Evolutionary conservation across 2,329 filamentous ascomycete species (phyloP).

Genomic region (Dichotomopilus funicola): DNA sequence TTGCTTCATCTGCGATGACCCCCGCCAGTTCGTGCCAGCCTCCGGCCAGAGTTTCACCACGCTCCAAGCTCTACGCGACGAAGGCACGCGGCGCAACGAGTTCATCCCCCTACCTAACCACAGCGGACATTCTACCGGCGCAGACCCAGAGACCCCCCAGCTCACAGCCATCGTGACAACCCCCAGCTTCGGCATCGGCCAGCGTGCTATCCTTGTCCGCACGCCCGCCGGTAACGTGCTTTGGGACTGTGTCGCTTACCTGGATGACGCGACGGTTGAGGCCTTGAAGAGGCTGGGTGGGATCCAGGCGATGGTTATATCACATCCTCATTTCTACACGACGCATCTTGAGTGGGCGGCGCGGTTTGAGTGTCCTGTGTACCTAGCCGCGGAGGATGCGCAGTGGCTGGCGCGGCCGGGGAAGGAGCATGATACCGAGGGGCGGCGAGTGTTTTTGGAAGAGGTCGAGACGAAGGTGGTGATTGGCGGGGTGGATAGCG

Average conservation of each 20-base stretch:
- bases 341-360: slow-evolving; percentile 69
- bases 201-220: slow-evolving; percentile 63
- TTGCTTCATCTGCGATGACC: slow-evolving; percentile 68
- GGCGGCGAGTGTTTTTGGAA: slow-evolving; percentile 41
- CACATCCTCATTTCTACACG: slow-evolving; percentile 77
- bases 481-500: slow-evolving; percentile 33
- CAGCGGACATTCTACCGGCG: too few relatives aligned
- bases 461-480: slow-evolving; percentile 35
- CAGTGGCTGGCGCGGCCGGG: slow-evolving; percentile 52
- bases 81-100: slow-evolving; percentile 43
- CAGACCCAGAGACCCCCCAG: too few relatives aligned
- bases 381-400: slow-evolving; percentile 58
- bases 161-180: slow-evolving; percentile 43
- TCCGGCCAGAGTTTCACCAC: slow-evolving; percentile 60
- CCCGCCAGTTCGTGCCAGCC: slow-evolving; percentile 38
- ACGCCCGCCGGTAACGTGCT: slow-evolving; percentile 64
- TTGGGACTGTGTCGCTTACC: slow-evolving; percentile 69
- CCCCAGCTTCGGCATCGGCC: slow-evolving; percentile 65
- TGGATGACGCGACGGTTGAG: slow-evolving; percentile 58
- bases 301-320: slow-evolving; percentile 65
- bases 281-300: slow-evolving; percentile 51
- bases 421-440: not conserved
- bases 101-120: slow-evolving; percentile 39
- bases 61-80: slow-evolving; percentile 38
- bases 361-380: slow-evolving; percentile 64